A percentile compares a stretch with the other conserved stretches of the same genome.
Conservation (phyloP, 2,329 filamentous ascomycete genomes). For the Diaporthe destruens region DNA sequence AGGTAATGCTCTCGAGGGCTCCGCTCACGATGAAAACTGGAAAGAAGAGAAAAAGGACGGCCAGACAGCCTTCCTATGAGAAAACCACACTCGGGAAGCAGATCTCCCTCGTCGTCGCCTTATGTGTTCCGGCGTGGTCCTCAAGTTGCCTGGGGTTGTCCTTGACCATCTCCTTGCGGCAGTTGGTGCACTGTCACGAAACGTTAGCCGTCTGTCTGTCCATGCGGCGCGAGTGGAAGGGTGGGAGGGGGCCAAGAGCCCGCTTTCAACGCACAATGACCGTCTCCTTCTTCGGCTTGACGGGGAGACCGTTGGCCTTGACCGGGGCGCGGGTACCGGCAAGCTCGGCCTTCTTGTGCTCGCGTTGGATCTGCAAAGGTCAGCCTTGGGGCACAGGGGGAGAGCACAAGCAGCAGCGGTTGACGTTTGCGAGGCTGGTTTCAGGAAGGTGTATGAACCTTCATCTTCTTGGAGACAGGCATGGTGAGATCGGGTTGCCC, state of each 20-base stretch:
- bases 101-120: slow-evolving; percentile 68
- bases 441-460: slow-evolving; percentile 27
- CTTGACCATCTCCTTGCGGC: slow-evolving; percentile 64
- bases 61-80: neutral
- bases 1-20: neutral
- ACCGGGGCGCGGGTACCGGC: slow-evolving; percentile 66
- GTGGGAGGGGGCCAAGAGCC: slow-evolving; percentile 36
- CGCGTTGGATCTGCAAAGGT: slow-evolving; percentile 58
- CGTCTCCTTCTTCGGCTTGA: slow-evolving; percentile 66
- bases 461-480: slow-evolving; percentile 50
- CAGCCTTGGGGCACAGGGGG: slow-evolving; percentile 22
- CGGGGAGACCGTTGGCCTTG: slow-evolving; percentile 67
- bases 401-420: slow-evolving; percentile 11
- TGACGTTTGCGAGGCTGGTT: slow-evolving; percentile 4
- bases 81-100: slow-evolving; percentile 67
- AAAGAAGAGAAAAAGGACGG: neutral
- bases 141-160: slow-evolving; percentile 64
- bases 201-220: slow-evolving; percentile 38
- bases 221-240: too few species aligned
- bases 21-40: neutral
- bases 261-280: slow-evolving; percentile 55
- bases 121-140: slow-evolving; percentile 66
- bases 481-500: slow-evolving; percentile 38
- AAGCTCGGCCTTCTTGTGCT: slow-evolving; percentile 68
- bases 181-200: slow-evolving; percentile 60